Evolutionary conservation across 2,329 filamentous ascomycete species (phyloP).

Genomic region (Phaeophleospora eucalypticola): DNA sequence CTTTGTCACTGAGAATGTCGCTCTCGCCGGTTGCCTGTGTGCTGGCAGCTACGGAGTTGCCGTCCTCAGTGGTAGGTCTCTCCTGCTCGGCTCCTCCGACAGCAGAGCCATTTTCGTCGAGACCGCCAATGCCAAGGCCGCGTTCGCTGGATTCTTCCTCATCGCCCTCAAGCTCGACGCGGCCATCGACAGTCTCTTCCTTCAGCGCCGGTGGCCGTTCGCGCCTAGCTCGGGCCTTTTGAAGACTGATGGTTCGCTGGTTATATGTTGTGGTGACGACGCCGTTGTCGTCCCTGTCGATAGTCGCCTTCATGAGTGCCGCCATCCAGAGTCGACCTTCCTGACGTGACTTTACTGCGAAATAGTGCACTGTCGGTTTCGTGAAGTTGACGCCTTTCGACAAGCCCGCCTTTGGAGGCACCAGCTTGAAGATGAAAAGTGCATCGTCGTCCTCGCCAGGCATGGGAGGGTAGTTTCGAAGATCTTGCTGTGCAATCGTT

Average conservation of each 20-base stretch:
- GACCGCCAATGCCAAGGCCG: conserved; percentile 26
- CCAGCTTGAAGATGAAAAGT: conserved; percentile 97
- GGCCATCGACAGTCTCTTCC: conserved; percentile 41
- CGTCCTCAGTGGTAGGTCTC: conserved; percentile 6
- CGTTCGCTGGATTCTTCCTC: conserved; percentile 10
- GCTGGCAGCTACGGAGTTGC: conserved; percentile 12
- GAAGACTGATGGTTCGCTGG: conserved; percentile 90
- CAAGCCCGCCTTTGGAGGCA: conserved; percentile 81
- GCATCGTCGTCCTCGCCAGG: conserved; percentile 47
- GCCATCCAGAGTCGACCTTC: conserved; percentile 96
- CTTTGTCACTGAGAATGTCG: conserved; percentile 13
- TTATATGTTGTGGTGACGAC: conserved; percentile 89
- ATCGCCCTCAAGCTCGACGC: conserved; percentile 22
- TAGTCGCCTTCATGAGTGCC: conserved; percentile 96
- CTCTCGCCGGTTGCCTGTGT: conserved; percentile 7
- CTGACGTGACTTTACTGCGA: conserved; percentile 85
- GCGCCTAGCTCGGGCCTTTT: conserved; percentile 81
- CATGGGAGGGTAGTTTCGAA: conserved; percentile 35
- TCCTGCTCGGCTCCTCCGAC: conserved; percentile 19
- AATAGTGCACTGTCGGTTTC: conserved; percentile 95
- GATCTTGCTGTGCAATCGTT: conserved; percentile 36
- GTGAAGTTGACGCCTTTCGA: conserved; percentile 94
- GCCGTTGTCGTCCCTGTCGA: conserved; percentile 74
- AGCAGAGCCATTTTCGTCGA: conserved; percentile 15
- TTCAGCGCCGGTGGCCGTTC: conserved; percentile 87